Percentiles rank a stretch among this genome's conserved stretches.
phyloP scores from a whole-genome alignment of 495 filamentous ascomycete genomes.

The Aspergillus taichungensis region DNA sequence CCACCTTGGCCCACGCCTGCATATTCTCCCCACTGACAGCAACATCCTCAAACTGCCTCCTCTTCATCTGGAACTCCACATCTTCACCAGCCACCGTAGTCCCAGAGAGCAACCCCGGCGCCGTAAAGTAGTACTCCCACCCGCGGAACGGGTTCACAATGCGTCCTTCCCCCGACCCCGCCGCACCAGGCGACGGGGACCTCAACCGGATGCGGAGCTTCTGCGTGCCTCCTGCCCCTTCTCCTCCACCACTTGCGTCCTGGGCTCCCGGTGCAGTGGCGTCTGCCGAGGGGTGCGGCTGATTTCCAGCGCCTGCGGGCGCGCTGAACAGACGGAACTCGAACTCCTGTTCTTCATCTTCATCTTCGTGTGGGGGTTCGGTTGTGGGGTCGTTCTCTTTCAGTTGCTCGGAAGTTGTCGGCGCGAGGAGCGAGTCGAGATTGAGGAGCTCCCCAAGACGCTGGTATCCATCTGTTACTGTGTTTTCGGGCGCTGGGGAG shows the following conservation, averaged over 20 bases:
- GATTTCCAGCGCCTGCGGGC: slow-evolving; percentile 13
- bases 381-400: neutral
- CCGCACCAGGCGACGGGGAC: slow-evolving; percentile 28
- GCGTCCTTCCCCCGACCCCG: slow-evolving; percentile 21
- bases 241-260: no score
- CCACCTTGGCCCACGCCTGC: slow-evolving; percentile 24
- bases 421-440: slow-evolving; percentile 19
- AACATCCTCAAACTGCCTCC: slow-evolving; percentile 31
- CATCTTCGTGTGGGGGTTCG: slow-evolving; percentile 6
- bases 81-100: slow-evolving; percentile 4
- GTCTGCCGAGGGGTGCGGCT: slow-evolving; percentile 1
- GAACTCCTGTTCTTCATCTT: slow-evolving; percentile 40
- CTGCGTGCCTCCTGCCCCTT: slow-evolving; percentile 14
- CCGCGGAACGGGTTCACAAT: slow-evolving; percentile 37
- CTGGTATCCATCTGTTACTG: slow-evolving; percentile 25
- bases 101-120: slow-evolving; percentile 19
- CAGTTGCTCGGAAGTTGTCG: slow-evolving; percentile 1
- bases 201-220: slow-evolving; percentile 35
- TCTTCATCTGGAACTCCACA: slow-evolving; percentile 10
- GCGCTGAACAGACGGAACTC: slow-evolving; percentile 40
- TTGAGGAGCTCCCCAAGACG: slow-evolving; percentile 35
- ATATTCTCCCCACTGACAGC: slow-evolving; percentile 33
- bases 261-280: no score
- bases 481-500: slow-evolving; percentile 26
- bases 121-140: slow-evolving; percentile 38